These are phyloP conservation scores for Hymenoscyphus scutula DNA, from an alignment of 2,329 filamentous ascomycete genomes.

Conservation along the genomic window DNA sequence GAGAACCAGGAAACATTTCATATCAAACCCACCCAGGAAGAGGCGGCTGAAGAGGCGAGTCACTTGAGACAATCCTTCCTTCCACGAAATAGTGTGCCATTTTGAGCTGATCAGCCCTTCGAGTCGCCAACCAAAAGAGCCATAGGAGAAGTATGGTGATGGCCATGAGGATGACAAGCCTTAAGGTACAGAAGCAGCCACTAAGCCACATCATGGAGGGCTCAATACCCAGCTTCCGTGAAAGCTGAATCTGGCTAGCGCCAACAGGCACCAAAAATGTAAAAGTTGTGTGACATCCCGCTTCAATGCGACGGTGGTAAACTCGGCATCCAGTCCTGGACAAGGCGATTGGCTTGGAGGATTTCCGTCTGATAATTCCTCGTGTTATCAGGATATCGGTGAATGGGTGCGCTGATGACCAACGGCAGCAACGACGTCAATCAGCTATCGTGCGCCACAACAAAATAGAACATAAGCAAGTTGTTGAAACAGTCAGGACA, in stretches of 20 bases:
- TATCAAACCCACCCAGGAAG: not conserved
- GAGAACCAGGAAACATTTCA: not conserved
- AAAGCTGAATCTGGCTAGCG: not conserved
- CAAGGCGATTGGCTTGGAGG: not conserved
- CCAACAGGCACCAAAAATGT: conserved; percentile 1
- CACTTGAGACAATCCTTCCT: not conserved
- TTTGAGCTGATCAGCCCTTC: conserved; percentile 3
- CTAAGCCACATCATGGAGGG: not conserved
- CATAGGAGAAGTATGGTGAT: not conserved
- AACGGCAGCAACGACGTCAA: not conserved
- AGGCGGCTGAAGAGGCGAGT: conserved; percentile 3
- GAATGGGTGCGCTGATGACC: not conserved
- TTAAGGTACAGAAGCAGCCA: conserved; percentile 2
- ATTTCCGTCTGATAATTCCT: not conserved
- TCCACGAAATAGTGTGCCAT: not conserved
- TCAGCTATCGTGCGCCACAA: not conserved
- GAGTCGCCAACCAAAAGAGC: not conserved
- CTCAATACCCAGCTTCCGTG: conserved; percentile 1
- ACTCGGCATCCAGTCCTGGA: not conserved
- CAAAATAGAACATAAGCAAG: not conserved
- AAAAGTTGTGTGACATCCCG: not conserved
- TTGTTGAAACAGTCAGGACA: not conserved
- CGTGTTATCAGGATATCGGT: not conserved
- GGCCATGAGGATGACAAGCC: not conserved
- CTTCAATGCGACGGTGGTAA: not conserved